phyloP scores from a whole-genome alignment of 2,329 filamentous ascomycete genomes.

The Zymoseptoria tritici region DNA sequence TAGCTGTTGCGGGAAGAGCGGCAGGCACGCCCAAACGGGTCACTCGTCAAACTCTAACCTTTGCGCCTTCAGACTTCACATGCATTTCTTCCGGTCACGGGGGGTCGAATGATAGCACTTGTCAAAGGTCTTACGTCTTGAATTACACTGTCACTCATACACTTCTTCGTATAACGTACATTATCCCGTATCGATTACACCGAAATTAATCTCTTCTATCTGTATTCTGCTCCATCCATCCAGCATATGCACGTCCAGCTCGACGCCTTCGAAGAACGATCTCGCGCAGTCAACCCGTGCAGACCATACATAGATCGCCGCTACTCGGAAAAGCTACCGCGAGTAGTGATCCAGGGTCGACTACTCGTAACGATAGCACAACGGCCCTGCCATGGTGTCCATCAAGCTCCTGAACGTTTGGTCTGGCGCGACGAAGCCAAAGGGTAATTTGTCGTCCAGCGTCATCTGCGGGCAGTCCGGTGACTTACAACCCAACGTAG shows the following conservation, averaged over 20 bases:
- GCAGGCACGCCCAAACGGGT: background rate
- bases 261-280: background rate
- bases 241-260: background rate
- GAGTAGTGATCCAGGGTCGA: background rate
- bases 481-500: conserved; percentile 36
- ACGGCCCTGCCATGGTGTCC: conserved; percentile 26
- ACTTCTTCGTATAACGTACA: background rate
- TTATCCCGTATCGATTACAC: background rate
- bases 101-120: background rate
- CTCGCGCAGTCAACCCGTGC: background rate
- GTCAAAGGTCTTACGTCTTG: background rate
- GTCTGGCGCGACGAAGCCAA: conserved; percentile 25
- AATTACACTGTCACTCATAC: background rate
- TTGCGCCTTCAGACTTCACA: background rate
- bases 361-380: conserved; percentile 29
- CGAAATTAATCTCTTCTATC: background rate
- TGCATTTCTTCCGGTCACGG: background rate
- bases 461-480: conserved; percentile 40
- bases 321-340: background rate
- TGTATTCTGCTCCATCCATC: background rate
- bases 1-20: background rate
- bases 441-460: conserved; percentile 36
- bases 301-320: background rate
- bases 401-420: conserved; percentile 24
- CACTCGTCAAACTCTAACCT: background rate